These are phyloP conservation scores for Phialophora expanda DNA, from an alignment of 2,329 filamentous ascomycete genomes.

Conservation along the genomic window DNA sequence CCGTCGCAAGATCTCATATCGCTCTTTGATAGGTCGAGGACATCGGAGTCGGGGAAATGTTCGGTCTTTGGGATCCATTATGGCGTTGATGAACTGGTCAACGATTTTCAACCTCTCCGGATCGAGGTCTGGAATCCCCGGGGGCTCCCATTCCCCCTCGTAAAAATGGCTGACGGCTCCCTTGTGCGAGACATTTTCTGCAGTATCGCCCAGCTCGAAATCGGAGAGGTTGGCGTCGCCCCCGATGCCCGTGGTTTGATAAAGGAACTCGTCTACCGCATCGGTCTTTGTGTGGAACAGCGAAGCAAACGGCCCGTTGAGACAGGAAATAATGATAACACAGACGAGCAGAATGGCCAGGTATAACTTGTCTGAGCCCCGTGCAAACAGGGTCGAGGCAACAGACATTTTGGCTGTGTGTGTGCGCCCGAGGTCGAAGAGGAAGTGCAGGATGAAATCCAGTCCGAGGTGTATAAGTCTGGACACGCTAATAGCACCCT, in stretches of 20 bases:
- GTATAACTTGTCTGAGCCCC: constrained; percentile 14
- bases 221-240: neutral
- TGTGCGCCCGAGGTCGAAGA: neutral
- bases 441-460: neutral
- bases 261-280: constrained; percentile 9
- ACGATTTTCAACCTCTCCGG: constrained; percentile 8
- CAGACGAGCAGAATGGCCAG: constrained; percentile 15
- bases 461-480: neutral
- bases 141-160: constrained; percentile 15
- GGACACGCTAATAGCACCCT: neutral
- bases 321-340: constrained; percentile 6
- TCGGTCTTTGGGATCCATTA: constrained; percentile 13
- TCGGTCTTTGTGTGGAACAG: constrained; percentile 5
- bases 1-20: constrained; percentile 15
- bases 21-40: constrained; percentile 34
- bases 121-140: constrained; percentile 11
- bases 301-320: constrained; percentile 13
- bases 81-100: constrained; percentile 12
- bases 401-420: constrained; percentile 12
- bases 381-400: constrained; percentile 8
- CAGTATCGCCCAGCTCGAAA: constrained; percentile 9
- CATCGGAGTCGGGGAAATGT: constrained; percentile 16
- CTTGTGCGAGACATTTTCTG: neutral
- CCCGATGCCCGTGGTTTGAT: neutral
- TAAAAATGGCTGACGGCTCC: constrained; percentile 11